A percentile compares a stretch with the other conserved stretches of the same genome.
Evolutionary conservation across 176 grass and related monocot genomes (phyloP).

Genomic region (Oryza officinalis): DNA sequence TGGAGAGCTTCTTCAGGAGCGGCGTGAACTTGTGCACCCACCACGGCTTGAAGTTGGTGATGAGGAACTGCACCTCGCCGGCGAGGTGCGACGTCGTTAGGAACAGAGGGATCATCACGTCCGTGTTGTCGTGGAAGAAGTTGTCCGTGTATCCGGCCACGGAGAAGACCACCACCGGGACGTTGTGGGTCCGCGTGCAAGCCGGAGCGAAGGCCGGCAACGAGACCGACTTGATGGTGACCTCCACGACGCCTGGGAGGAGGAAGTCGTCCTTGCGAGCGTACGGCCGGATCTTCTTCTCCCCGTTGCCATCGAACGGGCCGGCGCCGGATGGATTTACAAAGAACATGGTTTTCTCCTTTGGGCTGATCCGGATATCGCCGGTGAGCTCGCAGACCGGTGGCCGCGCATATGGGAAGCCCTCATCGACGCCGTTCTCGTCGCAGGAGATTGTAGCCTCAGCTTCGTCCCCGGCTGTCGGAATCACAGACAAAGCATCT

Average conservation of each 20-base stretch:
- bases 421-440: constrained; percentile 63
- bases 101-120: constrained; percentile 88
- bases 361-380: constrained; percentile 61
- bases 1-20: constrained; percentile 64
- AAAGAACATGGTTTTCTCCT: constrained; percentile 54
- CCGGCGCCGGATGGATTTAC: constrained; percentile 43
- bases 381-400: constrained; percentile 69
- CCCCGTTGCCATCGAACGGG: constrained; percentile 40
- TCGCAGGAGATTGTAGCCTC: constrained; percentile 61
- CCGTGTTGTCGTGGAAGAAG: constrained; percentile 94
- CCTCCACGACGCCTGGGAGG: constrained; percentile 64
- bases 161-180: constrained; percentile 77
- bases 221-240: constrained; percentile 61
- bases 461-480: background rate
- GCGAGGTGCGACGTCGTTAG: constrained; percentile 54
- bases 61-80: constrained; percentile 74
- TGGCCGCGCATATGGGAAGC: constrained; percentile 77
- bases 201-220: constrained; percentile 12
- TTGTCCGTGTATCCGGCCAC: constrained; percentile 85
- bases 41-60: constrained; percentile 67
- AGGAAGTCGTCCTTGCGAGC: constrained; percentile 75
- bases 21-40: constrained; percentile 65
- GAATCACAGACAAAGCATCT: background rate
- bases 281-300: constrained; percentile 63
- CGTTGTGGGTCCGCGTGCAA: constrained; percentile 57